These are phyloP conservation scores for Pseudogymnoascus sp. DNA, from an alignment of 2,329 filamentous ascomycete species.

Conservation along the genomic window DNA sequence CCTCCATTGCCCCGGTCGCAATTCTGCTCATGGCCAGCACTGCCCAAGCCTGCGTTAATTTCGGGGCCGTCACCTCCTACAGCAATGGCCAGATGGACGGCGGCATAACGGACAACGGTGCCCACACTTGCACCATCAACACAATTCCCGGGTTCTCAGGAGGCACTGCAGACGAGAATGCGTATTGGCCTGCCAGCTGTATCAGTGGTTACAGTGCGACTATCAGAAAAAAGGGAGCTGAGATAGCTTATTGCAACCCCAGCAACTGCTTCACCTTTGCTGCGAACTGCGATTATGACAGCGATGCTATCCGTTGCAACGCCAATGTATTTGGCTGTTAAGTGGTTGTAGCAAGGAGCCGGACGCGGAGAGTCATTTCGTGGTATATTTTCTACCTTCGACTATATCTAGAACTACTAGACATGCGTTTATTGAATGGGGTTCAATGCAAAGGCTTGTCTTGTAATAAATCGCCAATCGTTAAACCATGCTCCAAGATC, in stretches of 20 bases:
- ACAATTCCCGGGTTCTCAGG: background rate
- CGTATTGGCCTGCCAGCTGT: background rate
- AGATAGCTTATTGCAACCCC: background rate
- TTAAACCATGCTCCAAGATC: background rate
- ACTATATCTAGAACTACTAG: background rate
- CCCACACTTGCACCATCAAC: background rate
- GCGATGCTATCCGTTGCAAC: background rate
- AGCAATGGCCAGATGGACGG: background rate
- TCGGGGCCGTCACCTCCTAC: background rate
- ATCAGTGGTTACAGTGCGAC: background rate
- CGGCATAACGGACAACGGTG: background rate
- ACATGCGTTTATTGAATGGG: background rate
- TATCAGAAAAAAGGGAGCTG: background rate
- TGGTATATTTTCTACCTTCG: background rate
- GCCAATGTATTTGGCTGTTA: background rate
- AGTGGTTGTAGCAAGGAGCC: background rate
- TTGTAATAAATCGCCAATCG: background rate
- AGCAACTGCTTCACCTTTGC: background rate
- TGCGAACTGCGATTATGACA: background rate
- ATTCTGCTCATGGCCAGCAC: background rate
- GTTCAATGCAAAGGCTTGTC: background rate
- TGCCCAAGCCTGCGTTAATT: background rate
- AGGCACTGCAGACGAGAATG: background rate
- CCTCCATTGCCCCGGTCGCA: background rate
- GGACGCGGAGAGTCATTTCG: background rate